A percentile compares a stretch with the other conserved stretches of the same genome.
phyloP scores from a whole-genome alignment of 768 basidiomycete genomes.

The Coprinellus micaceus region DNA sequence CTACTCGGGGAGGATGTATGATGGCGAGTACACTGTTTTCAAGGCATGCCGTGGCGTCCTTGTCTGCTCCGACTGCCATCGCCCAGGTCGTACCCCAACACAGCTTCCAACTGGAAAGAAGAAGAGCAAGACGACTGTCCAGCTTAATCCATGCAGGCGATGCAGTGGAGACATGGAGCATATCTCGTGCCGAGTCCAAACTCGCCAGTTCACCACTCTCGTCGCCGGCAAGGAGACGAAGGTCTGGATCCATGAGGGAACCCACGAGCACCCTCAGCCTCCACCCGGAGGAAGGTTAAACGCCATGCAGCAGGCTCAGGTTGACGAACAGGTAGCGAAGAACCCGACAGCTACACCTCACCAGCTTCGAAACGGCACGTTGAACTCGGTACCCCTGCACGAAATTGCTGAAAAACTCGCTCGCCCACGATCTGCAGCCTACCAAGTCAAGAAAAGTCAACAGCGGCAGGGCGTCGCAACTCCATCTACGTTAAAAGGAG shows the following conservation, averaged over 20 bases:
- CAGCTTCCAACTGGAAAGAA: no score
- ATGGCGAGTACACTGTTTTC: no score
- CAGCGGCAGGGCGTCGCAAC: conserved; percentile 12
- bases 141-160: no score
- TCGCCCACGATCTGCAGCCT: conserved; percentile 16
- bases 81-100: no score
- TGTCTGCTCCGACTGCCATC: no score
- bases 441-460: conserved; percentile 14
- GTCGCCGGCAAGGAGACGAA: neutral
- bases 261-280: conserved; percentile 11
- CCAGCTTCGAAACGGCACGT: conserved; percentile 16
- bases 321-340: conserved; percentile 15
- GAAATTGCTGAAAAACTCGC: conserved; percentile 17
- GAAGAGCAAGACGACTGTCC: no score
- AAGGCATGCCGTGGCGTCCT: no score
- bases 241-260: conserved; percentile 14
- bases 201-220: no score
- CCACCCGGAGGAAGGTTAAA: conserved; percentile 5
- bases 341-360: conserved; percentile 15
- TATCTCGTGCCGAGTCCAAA: no score
- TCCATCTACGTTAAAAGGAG: neutral
- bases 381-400: conserved; percentile 16
- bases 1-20: neutral
- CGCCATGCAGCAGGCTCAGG: neutral
- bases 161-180: no score